Conservation (phyloP, 495 filamentous ascomycete species). For the Cairneyella variabilis region DNA sequence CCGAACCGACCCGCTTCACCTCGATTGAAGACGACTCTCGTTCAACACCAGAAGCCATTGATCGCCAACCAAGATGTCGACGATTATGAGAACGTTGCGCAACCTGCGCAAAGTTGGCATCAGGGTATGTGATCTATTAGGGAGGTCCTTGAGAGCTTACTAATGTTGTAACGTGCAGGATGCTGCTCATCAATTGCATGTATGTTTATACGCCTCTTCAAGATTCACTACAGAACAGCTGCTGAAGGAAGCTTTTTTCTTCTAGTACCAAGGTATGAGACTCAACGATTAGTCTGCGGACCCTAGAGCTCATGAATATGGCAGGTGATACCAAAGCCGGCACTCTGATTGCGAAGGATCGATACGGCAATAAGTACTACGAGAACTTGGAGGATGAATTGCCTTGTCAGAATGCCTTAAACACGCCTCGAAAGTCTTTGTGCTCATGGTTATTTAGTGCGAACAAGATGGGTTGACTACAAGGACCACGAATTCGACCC, state of each 20-base stretch:
- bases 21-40: constrained; percentile 13
- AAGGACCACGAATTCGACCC: constrained; percentile 82
- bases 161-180: constrained; percentile 50
- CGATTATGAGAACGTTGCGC: constrained; percentile 75
- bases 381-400: constrained; percentile 92
- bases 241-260: constrained; percentile 12
- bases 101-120: constrained; percentile 84
- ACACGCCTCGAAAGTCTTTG: neutral
- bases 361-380: constrained; percentile 95
- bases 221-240: neutral
- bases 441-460: constrained; percentile 54
- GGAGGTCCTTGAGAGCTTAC: constrained; percentile 2
- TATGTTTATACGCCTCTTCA: constrained; percentile 42
- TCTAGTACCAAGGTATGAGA: constrained; percentile 24
- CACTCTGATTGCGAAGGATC: constrained; percentile 77
- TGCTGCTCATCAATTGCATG: constrained; percentile 87
- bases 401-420: constrained; percentile 59
- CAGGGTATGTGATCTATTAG: constrained; percentile 54
- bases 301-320: constrained; percentile 32
- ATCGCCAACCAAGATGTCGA: constrained; percentile 69
- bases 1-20: constrained; percentile 8
- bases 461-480: constrained; percentile 98
- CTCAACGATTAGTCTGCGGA: neutral
- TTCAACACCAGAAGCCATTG: constrained; percentile 24
- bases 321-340: constrained; percentile 96